These are phyloP conservation scores for Fragaria ananassa DNA, from an alignment of 306 rosid genomes.

Conservation along the genomic window DNA sequence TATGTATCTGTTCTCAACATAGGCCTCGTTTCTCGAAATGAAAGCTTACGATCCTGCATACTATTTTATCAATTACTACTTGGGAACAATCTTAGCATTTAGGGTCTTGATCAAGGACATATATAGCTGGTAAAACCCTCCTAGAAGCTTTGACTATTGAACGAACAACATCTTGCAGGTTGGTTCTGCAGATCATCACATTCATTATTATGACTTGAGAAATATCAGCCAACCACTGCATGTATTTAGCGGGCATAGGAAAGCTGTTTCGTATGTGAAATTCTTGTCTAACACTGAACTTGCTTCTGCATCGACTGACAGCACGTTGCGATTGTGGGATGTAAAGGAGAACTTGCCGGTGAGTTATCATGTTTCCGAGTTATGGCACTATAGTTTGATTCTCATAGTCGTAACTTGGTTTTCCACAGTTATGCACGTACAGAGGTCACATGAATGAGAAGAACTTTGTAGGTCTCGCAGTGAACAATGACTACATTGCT, in stretches of 20 bases:
- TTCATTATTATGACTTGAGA: conserved; percentile 89
- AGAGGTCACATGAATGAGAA: conserved; percentile 91
- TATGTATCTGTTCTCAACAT: conserved; percentile 34
- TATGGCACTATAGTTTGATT: not conserved
- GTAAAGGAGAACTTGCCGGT: conserved; percentile 69
- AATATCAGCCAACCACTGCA: conserved; percentile 76
- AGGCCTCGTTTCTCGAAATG: not conserved
- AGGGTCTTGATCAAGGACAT: not conserved
- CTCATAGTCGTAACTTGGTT: not conserved
- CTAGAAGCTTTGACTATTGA: conserved; percentile 1
- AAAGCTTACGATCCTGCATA: not conserved
- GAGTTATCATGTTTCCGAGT: conserved; percentile 31
- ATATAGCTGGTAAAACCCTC: not conserved
- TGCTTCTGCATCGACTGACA: conserved; percentile 92
- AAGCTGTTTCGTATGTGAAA: conserved; percentile 85
- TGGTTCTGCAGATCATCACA: conserved; percentile 88
- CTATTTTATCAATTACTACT: not conserved
- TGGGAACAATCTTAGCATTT: not conserved
- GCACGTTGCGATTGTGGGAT: conserved; percentile 86
- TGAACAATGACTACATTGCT: conserved; percentile 69
- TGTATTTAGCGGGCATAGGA: conserved; percentile 70
- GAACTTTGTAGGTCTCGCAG: conserved; percentile 89
- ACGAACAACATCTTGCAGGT: conserved; percentile 41
- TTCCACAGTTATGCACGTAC: conserved; percentile 63
- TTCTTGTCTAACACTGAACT: conserved; percentile 79